Evolutionary conservation across 176 grass and related monocot species (phyloP).

Genomic region (Zoysia japonica): DNA sequence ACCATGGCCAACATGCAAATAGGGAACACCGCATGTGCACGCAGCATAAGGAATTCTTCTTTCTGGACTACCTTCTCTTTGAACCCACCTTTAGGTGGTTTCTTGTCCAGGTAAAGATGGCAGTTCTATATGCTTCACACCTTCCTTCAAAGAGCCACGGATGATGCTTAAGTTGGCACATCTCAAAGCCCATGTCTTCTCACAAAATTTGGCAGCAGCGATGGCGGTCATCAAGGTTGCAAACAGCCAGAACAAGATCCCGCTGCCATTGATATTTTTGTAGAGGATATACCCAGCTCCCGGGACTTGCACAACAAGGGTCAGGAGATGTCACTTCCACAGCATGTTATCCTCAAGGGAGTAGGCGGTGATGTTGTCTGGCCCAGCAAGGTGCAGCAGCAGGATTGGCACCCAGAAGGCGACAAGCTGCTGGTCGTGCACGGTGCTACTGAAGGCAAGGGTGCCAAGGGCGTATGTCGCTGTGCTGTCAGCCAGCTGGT

Average conservation of each 20-base stretch:
- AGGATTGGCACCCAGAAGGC: constrained; percentile 43
- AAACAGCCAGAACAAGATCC: too few relatives aligned
- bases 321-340: constrained; percentile 36
- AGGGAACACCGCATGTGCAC: neutral
- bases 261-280: neutral
- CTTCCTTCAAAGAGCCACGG: neutral
- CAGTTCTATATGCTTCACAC: neutral
- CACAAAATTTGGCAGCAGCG: too few relatives aligned
- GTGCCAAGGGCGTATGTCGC: constrained; percentile 37
- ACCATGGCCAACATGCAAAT: constrained; percentile 15
- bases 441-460: neutral
- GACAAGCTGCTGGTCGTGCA: neutral
- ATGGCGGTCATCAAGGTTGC: too few relatives aligned
- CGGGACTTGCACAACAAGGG: constrained; percentile 3
- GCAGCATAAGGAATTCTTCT: constrained; percentile 3
- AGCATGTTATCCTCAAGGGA: constrained; percentile 45
- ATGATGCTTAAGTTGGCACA: constrained; percentile 14
- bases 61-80: neutral
- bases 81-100: neutral
- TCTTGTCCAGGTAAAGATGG: neutral
- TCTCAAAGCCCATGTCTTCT: constrained; percentile 24
- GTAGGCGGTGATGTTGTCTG: constrained; percentile 47
- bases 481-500: constrained; percentile 40
- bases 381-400: constrained; percentile 49
- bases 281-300: constrained; percentile 18